Percentiles rank a stretch among this genome's conserved stretches.
These are phyloP conservation scores for Puccinia hordei DNA, from an alignment of 1,284 basidiomycete genomes.

Conservation along the genomic window DNA sequence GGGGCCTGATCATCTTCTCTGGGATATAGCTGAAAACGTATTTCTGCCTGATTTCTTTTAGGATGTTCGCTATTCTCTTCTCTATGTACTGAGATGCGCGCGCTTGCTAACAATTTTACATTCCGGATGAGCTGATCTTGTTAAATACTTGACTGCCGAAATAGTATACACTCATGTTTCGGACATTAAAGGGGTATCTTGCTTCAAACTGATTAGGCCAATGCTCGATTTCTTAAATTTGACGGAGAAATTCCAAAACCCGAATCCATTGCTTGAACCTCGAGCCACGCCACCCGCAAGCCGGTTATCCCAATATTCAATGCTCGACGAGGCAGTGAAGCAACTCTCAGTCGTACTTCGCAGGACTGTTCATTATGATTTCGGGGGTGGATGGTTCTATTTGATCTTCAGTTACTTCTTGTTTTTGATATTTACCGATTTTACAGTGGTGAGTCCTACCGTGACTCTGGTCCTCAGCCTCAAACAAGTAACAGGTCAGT, in stretches of 20 bases:
- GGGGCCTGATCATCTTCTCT: too few species aligned
- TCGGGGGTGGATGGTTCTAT: conserved; percentile 56
- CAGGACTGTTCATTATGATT: not conserved
- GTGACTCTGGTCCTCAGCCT: not conserved
- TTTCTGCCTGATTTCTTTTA: not conserved
- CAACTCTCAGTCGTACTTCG: not conserved
- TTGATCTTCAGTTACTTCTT: conserved; percentile 58
- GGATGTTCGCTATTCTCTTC: too few species aligned
- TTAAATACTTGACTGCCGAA: not conserved
- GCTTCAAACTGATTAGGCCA: conserved; percentile 3
- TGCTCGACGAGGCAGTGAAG: not conserved
- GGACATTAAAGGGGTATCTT: conserved; percentile 12
- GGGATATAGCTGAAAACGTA: too few species aligned
- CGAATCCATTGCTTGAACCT: not conserved
- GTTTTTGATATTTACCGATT: conserved; percentile 89
- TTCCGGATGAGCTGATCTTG: not conserved
- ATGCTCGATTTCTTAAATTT: conserved; percentile 13
- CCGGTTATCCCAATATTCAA: too few species aligned
- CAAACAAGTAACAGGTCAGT: not conserved
- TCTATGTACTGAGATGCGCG: not conserved
- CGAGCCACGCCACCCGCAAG: not conserved
- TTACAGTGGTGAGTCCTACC: conserved; percentile 65
- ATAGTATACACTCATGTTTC: conserved; percentile 25
- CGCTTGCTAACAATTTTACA: not conserved
- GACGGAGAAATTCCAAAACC: not conserved